Base-by-base conservation (phyloP, 495 filamentous ascomycete genomes). In the Penicillium macrosclerotiorum region DNA sequence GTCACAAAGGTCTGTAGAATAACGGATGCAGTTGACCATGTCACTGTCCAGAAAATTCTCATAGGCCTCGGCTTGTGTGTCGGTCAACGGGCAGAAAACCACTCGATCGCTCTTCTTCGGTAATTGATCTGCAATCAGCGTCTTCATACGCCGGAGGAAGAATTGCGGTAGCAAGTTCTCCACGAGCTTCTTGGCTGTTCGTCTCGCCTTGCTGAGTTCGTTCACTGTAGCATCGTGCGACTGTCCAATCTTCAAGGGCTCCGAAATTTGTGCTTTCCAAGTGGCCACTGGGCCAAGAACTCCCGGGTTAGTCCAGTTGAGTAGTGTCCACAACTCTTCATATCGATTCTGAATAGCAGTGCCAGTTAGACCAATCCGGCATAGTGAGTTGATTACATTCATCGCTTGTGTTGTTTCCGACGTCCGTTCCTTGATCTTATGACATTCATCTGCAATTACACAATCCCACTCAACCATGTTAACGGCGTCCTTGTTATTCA, bases 261-360 rank as follows among this genome's bases (percentile, higher is more conserved):
- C 75, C 23, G 84, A 82, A 45, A 98, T 89, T 36, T 77, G 77
- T 22, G 74, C 72, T 54, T 81, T 86, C 93, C 93, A 98, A 14
- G 83, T 81, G 12, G 75, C 73, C 8, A 88, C 67, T 0, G 89
- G 85, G 2, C 93, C 93, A 49, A 96, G 84, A 26, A 77, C 71
- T 0, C 93, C 94, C 1, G 93, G 93, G 56, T 95, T 95, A 1
- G 90, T 90, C 93, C 93, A 98, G 66, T 97, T 96, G 9, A 98
- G 71, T 3, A 98, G 74, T 3, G 90, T 93, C 93, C 93, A 98
- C 1, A 98, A 78, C 64, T 98, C 94, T 57, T 96, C 89, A 61
- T 98, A 98, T 52, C 90, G 92, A 62, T 98, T 98, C 49, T 98
- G 93, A 13, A 98, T 96, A 7, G 94, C 94, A 4, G 93, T 98